Percentiles rank a stretch among this genome's conserved stretches.
These are phyloP conservation scores for Cryptococcus sp. DNA, from an alignment of 1,284 basidiomycete species.

Conservation along the genomic window DNA sequence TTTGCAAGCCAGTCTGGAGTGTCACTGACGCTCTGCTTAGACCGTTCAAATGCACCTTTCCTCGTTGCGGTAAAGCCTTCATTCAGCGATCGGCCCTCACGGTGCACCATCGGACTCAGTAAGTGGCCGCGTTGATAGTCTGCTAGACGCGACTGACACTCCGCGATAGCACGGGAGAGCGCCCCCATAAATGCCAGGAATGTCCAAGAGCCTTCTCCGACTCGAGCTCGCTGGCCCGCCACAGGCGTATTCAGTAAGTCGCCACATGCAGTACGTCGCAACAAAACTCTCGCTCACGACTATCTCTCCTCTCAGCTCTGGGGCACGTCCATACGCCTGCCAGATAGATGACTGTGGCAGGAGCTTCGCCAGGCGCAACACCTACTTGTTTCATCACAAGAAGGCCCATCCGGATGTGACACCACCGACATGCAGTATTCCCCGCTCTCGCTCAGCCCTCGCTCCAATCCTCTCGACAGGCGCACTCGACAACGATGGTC, in stretches of 20 bases:
- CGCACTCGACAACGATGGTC: constrained; percentile 19
- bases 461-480: constrained; percentile 22
- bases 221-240: constrained; percentile 61
- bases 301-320: constrained; percentile 32
- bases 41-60: constrained; percentile 49
- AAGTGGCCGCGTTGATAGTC: constrained; percentile 20
- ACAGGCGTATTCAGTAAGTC: constrained; percentile 59
- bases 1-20: no score
- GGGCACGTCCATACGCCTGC: constrained; percentile 47
- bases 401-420: constrained; percentile 44
- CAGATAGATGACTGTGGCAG: constrained; percentile 36
- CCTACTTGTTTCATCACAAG: constrained; percentile 48
- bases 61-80: constrained; percentile 51
- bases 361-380: constrained; percentile 48
- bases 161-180: constrained; percentile 58
- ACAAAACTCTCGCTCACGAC: constrained; percentile 6
- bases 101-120: constrained; percentile 56
- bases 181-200: constrained; percentile 59
- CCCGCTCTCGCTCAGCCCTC: constrained; percentile 5
- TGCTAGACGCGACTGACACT: neutral
- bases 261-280: neutral
- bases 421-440: constrained; percentile 20
- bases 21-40: constrained; percentile 23
- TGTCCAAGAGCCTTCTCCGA: constrained; percentile 61
- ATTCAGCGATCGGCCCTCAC: constrained; percentile 54